Conservation (phyloP, 2,329 filamentous ascomycete genomes). For the Colletotrichum australisinense region DNA sequence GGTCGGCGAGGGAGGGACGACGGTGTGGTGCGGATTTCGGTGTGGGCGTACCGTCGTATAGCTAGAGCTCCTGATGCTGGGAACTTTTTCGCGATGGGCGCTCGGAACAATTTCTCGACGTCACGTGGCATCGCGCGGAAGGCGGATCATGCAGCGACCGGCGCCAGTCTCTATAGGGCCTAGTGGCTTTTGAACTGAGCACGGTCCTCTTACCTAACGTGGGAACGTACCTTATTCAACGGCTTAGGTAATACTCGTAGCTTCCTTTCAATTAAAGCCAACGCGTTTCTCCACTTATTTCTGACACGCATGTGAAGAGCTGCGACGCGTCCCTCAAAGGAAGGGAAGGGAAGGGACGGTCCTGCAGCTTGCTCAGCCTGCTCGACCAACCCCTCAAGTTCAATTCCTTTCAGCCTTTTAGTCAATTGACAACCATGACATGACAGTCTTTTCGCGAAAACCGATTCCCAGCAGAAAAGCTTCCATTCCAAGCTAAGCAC, state of each 20-base stretch:
- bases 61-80: slow-evolving; percentile 27
- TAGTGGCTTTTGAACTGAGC: background rate
- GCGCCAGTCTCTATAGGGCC: background rate
- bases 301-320: slow-evolving; percentile 25
- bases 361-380: background rate
- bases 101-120: slow-evolving; percentile 32
- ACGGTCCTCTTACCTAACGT: background rate
- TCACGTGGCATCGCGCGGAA: slow-evolving; percentile 33
- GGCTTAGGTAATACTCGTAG: background rate
- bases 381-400: background rate
- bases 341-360: background rate
- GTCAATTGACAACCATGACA: slow-evolving; percentile 3
- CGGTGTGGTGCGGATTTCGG: background rate
- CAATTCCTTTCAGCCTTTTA: background rate
- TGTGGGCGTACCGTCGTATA: slow-evolving; percentile 9
- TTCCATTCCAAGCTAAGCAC: slow-evolving; percentile 25
- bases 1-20: background rate
- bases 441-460: background rate
- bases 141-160: slow-evolving; percentile 24
- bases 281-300: slow-evolving; percentile 10
- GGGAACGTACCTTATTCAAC: background rate
- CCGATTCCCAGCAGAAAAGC: background rate
- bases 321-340: slow-evolving; percentile 22
- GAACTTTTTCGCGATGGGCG: slow-evolving; percentile 36
- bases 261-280: background rate